Base-by-base conservation (phyloP, 176 grass and related monocot species). In the Coix lacrymajobi region DNA sequence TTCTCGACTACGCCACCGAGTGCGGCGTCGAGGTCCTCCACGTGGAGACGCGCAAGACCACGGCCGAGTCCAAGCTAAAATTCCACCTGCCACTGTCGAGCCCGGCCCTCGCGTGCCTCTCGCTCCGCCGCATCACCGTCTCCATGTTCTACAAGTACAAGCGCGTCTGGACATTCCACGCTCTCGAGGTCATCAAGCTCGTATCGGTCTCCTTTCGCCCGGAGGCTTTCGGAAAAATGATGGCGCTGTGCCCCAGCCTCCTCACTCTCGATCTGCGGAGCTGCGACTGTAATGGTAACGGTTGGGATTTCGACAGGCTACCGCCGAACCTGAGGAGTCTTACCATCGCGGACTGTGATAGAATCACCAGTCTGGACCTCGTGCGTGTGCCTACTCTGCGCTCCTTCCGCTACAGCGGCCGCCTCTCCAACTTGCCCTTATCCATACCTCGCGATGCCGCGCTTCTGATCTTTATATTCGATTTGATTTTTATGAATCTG, bases 11-110 rank as follows among this genome's bases (percentile, higher is more conserved):
- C 32, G 82, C 88, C 2, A 58, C 85, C 7, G 48, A 29, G 14
- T 83, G 86, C 69, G 30, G 68, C n/a, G 88, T 89, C 46, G 81
- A 79, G 74, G 73, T 91, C 14, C 85, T 93, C 70, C 73, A 38
- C 22, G 19, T 93, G 38, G 83, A 75, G 22, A 57, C 78, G 1
- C 26, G 13, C 26, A 60, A 46, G 52, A 19, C 0, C 14, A 26
- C 65, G 16, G 7, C 31, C 48, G 6, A 20, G 8, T 26, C 2
- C n/a, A 62, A 40, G 6, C 34, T 66, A 10, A 71, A 15, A 1
- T 85, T 88, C 71, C 86, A 39, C 67, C 66, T 92, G 31, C 71
- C 65, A 5, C 38, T 48, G 26, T 58, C 76, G 10, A 86, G 83
- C 71, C 73, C 71, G 6, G 5, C 44, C 33, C 76, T 96, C 65